Evolutionary conservation across 768 basidiomycete species (phyloP).

Genomic region (Pleurotus cornucopiae): DNA sequence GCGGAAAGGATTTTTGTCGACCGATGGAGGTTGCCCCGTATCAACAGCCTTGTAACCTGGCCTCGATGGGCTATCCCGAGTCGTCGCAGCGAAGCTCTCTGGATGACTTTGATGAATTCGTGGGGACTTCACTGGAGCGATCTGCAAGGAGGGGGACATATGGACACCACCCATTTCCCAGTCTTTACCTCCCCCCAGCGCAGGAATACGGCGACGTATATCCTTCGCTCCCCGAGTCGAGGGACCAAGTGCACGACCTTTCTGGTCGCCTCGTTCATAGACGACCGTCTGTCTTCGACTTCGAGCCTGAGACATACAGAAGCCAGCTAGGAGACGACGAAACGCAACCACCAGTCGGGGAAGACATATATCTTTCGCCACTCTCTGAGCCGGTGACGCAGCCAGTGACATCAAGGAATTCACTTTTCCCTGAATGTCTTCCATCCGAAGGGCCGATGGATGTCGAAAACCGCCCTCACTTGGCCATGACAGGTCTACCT

Average conservation of each 20-base stretch:
- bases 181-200: neutral
- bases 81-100: constrained; percentile 10
- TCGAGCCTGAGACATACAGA: neutral
- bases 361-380: no score
- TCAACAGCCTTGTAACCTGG: neutral
- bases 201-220: neutral
- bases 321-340: no score
- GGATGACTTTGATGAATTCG: constrained; percentile 7
- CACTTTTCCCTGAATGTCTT: neutral
- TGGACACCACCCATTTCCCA: neutral
- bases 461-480: neutral
- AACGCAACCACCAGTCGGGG: no score
- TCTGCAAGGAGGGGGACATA: neutral
- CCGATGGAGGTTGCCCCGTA: neutral
- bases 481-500: neutral
- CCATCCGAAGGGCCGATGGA: neutral
- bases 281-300: neutral
- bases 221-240: neutral
- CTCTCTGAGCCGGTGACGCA: neutral
- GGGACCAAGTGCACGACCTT: neutral
- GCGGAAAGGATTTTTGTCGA: neutral
- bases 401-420: neutral
- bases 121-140: neutral
- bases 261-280: neutral
- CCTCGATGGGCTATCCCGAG: constrained; percentile 6